A percentile compares a stretch with the other conserved stretches of the same genome.
phyloP scores from a whole-genome alignment of 345 rosid genomes.

The Rhizophora mangle region DNA sequence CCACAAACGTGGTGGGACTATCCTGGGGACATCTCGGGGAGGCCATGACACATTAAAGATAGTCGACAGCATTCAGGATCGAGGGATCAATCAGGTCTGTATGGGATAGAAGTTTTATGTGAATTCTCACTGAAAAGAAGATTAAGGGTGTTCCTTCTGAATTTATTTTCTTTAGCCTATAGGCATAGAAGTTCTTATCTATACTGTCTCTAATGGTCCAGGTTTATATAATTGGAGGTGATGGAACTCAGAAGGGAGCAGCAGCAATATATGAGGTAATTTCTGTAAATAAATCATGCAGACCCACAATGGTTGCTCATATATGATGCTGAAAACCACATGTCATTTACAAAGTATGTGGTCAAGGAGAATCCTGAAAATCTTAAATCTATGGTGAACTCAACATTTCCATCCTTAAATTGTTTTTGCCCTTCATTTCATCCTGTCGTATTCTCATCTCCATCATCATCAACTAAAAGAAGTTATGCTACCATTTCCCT shows the following conservation, averaged over 20 bases:
- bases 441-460: too few relatives aligned
- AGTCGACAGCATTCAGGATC: constrained; percentile 83
- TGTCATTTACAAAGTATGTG: neutral
- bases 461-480: neutral
- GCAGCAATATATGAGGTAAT: constrained; percentile 61
- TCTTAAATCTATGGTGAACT: neutral
- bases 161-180: neutral
- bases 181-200: constrained; percentile 3
- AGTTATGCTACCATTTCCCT: neutral
- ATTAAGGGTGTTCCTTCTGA: neutral
- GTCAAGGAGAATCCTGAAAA: neutral
- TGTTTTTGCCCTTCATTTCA: too few relatives aligned
- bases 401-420: neutral
- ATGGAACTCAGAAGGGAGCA: constrained; percentile 81
- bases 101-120: neutral
- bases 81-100: constrained; percentile 70
- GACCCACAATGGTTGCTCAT: neutral
- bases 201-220: constrained; percentile 21
- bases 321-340: neutral
- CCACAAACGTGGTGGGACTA: constrained; percentile 79
- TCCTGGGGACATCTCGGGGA: constrained; percentile 76
- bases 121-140: neutral
- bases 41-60: constrained; percentile 73
- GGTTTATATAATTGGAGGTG: constrained; percentile 87
- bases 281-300: neutral